A percentile compares a stretch with the other conserved stretches of the same genome.
Evolutionary conservation across 148 eudicot genomes (phyloP).

Genomic region (Persicaria tinctoria): DNA sequence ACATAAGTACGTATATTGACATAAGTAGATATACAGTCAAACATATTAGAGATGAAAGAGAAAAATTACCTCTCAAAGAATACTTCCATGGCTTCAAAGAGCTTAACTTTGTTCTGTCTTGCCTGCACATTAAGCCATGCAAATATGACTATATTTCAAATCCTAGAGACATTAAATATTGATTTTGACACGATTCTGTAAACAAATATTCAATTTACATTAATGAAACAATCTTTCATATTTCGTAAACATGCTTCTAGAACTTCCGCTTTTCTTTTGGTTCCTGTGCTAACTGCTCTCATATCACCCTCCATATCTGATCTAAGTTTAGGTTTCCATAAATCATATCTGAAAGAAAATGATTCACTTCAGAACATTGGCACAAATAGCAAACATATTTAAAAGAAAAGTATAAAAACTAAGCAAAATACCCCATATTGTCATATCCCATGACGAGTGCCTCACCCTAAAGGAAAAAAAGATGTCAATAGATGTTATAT

Average conservation of each 20-base stretch:
- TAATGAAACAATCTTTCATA: constrained; percentile 82
- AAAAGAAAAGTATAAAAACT: not conserved
- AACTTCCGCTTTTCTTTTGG: constrained; percentile 66
- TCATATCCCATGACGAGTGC: constrained; percentile 98
- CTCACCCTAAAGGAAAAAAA: constrained; percentile 61
- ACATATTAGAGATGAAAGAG: constrained; percentile 9
- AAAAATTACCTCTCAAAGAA: constrained; percentile 73
- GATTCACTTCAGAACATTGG: not conserved
- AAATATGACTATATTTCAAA: not conserved
- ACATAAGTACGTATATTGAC: constrained; percentile 13
- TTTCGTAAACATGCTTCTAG: constrained; percentile 68
- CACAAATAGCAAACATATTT: not conserved
- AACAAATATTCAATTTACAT: constrained; percentile 41
- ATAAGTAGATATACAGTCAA: not conserved
- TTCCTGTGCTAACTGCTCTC: constrained; percentile 80
- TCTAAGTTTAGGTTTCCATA: constrained; percentile 96
- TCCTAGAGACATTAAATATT: not conserved
- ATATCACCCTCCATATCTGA: constrained; percentile 91
- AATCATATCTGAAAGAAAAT: constrained; percentile 50
- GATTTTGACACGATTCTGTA: not conserved
- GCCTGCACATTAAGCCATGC: constrained; percentile 40
- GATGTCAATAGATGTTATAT: not conserved
- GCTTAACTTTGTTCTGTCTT: constrained; percentile 63
- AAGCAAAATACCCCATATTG: constrained; percentile 77
- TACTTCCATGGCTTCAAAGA: constrained; percentile 79